Conservation (phyloP, 441 rosid genomes). For the Euphorbia celastroides region DNA sequence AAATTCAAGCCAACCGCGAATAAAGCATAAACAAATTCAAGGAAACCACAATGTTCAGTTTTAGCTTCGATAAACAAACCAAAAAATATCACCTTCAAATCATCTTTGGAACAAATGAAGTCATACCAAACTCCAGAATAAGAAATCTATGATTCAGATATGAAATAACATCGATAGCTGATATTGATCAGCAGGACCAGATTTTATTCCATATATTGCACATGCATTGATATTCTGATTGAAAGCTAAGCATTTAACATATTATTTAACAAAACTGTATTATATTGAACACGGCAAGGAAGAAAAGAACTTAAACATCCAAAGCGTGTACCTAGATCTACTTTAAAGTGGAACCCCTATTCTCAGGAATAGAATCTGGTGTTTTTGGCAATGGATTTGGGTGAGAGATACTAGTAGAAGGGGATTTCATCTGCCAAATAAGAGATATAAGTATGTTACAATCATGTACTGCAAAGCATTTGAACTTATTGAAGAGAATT, state of each 20-base stretch:
- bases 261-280: neutral
- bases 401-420: slow-evolving; percentile 32
- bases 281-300: neutral
- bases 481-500: slow-evolving; percentile 6
- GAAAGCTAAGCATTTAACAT: neutral
- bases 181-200: neutral
- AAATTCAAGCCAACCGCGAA: too few relatives aligned
- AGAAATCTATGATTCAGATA: neutral
- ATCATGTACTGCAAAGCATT: neutral
- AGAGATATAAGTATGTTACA: slow-evolving; percentile 13
- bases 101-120: neutral
- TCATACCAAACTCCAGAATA: neutral
- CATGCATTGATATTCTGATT: neutral
- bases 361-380: slow-evolving; percentile 41
- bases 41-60: too few relatives aligned
- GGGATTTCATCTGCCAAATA: slow-evolving; percentile 32
- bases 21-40: too few relatives aligned
- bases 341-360: slow-evolving; percentile 65
- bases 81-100: neutral
- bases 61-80: neutral
- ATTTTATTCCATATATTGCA: neutral
- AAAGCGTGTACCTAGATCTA: slow-evolving; percentile 40
- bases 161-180: neutral
- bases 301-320: neutral
- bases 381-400: slow-evolving; percentile 49